Evolutionary conservation across 148 eudicot species (phyloP).

Genomic region (Silene uniflora): DNA sequence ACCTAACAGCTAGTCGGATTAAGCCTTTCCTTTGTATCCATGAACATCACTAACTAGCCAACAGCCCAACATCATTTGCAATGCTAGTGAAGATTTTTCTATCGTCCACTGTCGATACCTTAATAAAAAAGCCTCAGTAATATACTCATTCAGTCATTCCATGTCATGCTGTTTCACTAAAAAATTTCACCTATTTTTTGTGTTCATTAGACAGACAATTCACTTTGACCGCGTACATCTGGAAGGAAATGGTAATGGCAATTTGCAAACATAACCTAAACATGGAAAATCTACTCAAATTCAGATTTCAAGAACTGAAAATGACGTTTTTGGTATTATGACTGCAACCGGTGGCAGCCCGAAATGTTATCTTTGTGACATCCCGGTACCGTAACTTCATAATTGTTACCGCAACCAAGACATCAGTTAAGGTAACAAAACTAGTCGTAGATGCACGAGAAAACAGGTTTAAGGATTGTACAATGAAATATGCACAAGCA

Average conservation of each 20-base stretch:
- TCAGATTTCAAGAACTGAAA: background rate
- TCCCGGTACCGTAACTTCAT: background rate
- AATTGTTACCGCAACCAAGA: background rate
- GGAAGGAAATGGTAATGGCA: background rate
- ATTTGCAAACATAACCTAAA: background rate
- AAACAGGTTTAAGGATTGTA: background rate
- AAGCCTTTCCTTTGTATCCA: too few species aligned
- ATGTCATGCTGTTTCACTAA: too few species aligned
- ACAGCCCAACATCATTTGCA: too few species aligned
- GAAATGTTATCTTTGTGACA: background rate
- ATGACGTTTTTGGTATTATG: background rate
- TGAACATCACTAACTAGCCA: too few species aligned
- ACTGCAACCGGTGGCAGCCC: background rate
- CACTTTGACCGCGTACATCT: too few species aligned
- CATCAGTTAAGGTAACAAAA: background rate
- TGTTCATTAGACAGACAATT: too few species aligned
- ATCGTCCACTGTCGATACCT: too few species aligned
- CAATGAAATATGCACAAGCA: constrained; percentile 11
- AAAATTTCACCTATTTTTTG: too few species aligned
- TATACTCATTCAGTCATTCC: too few species aligned
- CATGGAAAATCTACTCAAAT: background rate
- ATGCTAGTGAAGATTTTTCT: too few species aligned
- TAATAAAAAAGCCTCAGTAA: too few species aligned
- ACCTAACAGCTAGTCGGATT: too few species aligned
- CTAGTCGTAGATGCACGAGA: background rate